phyloP scores from a whole-genome alignment of 2,329 filamentous ascomycete genomes.

The Talaromyces amestolkiae region DNA sequence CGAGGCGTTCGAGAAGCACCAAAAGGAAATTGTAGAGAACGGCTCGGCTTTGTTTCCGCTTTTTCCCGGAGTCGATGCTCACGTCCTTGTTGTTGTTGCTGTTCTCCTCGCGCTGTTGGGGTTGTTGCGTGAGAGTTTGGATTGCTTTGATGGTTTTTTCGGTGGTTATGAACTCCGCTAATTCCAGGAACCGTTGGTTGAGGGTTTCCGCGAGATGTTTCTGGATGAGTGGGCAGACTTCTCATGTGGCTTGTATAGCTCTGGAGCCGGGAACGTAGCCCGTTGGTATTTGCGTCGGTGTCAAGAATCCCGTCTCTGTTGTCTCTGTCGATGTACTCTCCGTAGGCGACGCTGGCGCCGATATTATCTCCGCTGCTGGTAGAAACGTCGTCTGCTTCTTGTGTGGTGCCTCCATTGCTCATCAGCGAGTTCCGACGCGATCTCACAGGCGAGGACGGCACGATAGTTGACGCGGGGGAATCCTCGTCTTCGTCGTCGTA shows the following conservation, averaged over 20 bases:
- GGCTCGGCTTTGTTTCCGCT: neutral
- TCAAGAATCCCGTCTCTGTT: neutral
- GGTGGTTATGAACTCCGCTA: neutral
- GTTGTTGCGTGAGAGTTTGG: neutral
- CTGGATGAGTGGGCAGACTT: neutral
- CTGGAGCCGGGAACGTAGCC: neutral
- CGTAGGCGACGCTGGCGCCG: neutral
- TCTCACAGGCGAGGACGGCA: slow-evolving; percentile 31
- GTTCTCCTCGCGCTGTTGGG: neutral
- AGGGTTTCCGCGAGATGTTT: neutral
- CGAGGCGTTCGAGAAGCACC: neutral
- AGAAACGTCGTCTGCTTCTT: neutral
- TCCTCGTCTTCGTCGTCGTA: slow-evolving; percentile 34
- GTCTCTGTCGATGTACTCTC: neutral
- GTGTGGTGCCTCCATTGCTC: neutral
- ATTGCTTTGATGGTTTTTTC: too few species aligned
- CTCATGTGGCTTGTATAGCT: neutral
- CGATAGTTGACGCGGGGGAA: slow-evolving; percentile 26
- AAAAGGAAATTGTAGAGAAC: neutral
- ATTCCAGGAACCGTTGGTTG: neutral
- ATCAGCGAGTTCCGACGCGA: slow-evolving; percentile 22
- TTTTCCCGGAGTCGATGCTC: neutral
- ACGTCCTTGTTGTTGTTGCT: neutral
- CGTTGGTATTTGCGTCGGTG: neutral
- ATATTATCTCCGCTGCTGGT: neutral